Percentiles rank a stretch among this genome's conserved stretches.
These are phyloP conservation scores for Barnettozyma vustinii DNA, from an alignment of 805 yeast genomes.

Conservation along the genomic window DNA sequence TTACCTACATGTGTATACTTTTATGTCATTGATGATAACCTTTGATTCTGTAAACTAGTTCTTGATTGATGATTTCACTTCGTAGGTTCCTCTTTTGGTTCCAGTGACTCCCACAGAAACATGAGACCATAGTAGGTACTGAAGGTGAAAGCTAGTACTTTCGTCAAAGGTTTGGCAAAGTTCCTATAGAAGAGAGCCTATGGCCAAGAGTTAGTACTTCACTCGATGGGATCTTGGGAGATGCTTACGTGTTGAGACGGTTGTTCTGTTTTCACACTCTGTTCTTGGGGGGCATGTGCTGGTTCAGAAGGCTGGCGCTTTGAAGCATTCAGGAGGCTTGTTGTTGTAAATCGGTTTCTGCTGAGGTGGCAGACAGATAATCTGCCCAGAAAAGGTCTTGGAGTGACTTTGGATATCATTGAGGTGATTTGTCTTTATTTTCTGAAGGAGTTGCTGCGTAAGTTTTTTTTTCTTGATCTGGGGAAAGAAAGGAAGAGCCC, in stretches of 20 bases:
- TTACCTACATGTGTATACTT: neutral
- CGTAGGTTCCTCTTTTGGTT: conserved; percentile 19
- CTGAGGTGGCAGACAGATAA: neutral
- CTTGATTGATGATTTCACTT: neutral
- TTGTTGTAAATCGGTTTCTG: neutral
- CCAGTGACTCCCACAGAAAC: conserved; percentile 41
- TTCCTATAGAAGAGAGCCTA: conserved; percentile 38
- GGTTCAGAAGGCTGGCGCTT: neutral
- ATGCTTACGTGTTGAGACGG: conserved; percentile 19
- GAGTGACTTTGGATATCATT: neutral
- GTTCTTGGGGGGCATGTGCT: neutral
- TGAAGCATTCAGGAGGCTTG: neutral
- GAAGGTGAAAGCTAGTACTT: conserved; percentile 39
- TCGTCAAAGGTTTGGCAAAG: conserved; percentile 41
- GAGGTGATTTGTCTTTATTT: neutral
- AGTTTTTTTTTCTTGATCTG: neutral
- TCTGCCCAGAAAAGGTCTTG: neutral
- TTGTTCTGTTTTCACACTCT: neutral
- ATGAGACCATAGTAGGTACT: conserved; percentile 41
- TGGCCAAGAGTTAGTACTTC: neutral
- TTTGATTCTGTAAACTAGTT: neutral
- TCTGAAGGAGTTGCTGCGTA: neutral
- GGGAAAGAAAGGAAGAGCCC: neutral
- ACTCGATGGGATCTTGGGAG: neutral
- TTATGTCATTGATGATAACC: neutral